phyloP scores from a whole-genome alignment of 2,329 filamentous ascomycete genomes.

The Colletotrichum trifolii region DNA sequence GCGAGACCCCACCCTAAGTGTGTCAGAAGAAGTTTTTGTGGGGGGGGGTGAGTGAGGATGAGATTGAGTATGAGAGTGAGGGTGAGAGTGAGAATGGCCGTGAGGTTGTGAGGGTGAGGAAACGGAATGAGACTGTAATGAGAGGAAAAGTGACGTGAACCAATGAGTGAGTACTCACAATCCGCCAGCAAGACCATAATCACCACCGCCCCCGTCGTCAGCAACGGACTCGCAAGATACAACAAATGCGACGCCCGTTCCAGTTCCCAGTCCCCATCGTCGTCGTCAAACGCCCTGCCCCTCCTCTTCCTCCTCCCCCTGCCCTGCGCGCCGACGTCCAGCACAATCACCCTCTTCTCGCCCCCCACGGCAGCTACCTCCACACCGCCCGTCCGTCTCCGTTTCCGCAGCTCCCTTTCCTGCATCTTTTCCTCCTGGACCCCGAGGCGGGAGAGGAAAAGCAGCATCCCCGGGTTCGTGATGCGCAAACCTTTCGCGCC shows the following conservation, averaged over 20 bases:
- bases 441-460: conserved; percentile 13
- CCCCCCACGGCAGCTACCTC: conserved; percentile 11
- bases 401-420: conserved; percentile 40
- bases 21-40: conserved; percentile 37
- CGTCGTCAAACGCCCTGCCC: conserved; percentile 41
- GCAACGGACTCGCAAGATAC: conserved; percentile 58
- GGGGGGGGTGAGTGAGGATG: neutral
- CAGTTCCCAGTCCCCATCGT: conserved; percentile 47
- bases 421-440: conserved; percentile 46
- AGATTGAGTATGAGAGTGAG: neutral
- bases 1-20: conserved; percentile 57
- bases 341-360: conserved; percentile 8
- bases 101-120: no score
- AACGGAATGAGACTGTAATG: no score
- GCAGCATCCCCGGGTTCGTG: conserved; percentile 56
- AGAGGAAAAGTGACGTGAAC: no score
- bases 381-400: conserved; percentile 39
- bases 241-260: conserved; percentile 61
- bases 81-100: conserved; percentile 13
- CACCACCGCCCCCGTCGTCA: conserved; percentile 56
- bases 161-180: conserved; percentile 45
- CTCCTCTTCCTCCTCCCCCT: conserved; percentile 15
- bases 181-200: conserved; percentile 60
- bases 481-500: conserved; percentile 8
- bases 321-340: conserved; percentile 41